Evolutionary conservation across 805 yeast genomes (phyloP), one percentile per base, ranked within the genome.

Genomic region (Candida incommunis): DNA sequence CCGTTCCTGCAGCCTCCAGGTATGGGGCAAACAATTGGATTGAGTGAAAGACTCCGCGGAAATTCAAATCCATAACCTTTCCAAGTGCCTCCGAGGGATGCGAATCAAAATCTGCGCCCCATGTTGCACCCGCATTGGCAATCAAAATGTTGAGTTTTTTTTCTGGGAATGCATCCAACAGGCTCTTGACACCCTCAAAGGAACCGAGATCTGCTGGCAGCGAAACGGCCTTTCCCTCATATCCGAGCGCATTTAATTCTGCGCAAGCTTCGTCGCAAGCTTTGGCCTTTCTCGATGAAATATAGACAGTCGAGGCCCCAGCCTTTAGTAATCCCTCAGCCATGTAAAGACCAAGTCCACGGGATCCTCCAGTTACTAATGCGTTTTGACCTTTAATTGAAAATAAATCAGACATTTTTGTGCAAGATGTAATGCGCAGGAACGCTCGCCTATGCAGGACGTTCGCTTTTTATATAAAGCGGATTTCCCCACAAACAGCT

Each of bases 61-160:
- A 70, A 53, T 81, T 81, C 53, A 82, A 69, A 42, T 69, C 71
- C 56, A 80, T 57, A 4, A 82, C 80, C 58, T 80, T 80, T 51
- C 70, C 74, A 51, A 81, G 59, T 1, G 83, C 85, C 2, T 62
- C 48, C 23, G 75, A 75, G 2, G 84, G 76, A 55, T 82, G 87
- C 9, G 64, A 62, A 31, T 68, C 76, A 42, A 82, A 60, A 11
- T 74, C 74, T 1, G 76, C 79, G 18, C 87, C 88, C 88, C 88
- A 81, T 13, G 80, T 63, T 5, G 87, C 86, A 24, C 90, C 90
- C 3, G 90, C 88, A 54, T 81, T 82, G 42, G 87, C 84, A 53
- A 79, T 68, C 50, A 81, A 67, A 48, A 81, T 78, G 59, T 81
- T 76, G 29, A 80, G 68, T 53, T 69, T 66, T 13, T 54, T 22